Evolutionary conservation across 768 basidiomycete genomes (phyloP).

Genomic region (Mycena rebaudengoi): DNA sequence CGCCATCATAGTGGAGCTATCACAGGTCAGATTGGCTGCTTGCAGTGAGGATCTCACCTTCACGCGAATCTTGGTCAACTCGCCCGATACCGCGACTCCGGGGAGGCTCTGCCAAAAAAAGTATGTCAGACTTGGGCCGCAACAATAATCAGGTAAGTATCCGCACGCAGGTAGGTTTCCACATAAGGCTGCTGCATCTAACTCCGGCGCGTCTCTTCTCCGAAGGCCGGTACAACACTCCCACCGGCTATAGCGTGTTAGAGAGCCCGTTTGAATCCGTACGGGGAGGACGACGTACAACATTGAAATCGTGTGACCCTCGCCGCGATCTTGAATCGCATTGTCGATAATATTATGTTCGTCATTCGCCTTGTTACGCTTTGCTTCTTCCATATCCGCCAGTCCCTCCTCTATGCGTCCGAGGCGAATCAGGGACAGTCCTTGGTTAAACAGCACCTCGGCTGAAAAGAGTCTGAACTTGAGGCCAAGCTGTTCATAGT

Average conservation of each 20-base stretch:
- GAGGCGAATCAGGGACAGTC: conserved; percentile 77
- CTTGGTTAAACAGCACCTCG: conserved; percentile 92
- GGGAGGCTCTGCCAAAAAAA: too few relatives aligned
- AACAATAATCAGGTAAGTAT: too few relatives aligned
- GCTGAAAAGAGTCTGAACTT: conserved; percentile 87
- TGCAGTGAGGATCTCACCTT: conserved; percentile 62
- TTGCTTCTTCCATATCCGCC: conserved; percentile 73
- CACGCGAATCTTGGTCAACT: conserved; percentile 81
- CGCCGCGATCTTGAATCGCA: conserved; percentile 80
- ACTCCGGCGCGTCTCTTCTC: conserved; percentile 88
- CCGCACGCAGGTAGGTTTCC: conserved; percentile 76
- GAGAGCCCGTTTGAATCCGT: not conserved
- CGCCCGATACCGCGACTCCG: conserved; percentile 55
- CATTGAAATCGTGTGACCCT: conserved; percentile 94
- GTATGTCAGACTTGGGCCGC: too few relatives aligned
- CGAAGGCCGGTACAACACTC: conserved; percentile 87
- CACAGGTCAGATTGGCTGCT: not conserved
- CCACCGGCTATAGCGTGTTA: conserved; percentile 67
- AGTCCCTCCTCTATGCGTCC: conserved; percentile 73
- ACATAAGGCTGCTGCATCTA: too few relatives aligned
- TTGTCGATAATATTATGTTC: conserved; percentile 94
- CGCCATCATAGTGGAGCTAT: conserved; percentile 83
- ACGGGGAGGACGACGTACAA: conserved; percentile 61
- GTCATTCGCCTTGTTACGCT: conserved; percentile 71
- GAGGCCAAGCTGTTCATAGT: conserved; percentile 93